phyloP scores from a whole-genome alignment of 345 rosid species.

The Eucalyptus globulus region DNA sequence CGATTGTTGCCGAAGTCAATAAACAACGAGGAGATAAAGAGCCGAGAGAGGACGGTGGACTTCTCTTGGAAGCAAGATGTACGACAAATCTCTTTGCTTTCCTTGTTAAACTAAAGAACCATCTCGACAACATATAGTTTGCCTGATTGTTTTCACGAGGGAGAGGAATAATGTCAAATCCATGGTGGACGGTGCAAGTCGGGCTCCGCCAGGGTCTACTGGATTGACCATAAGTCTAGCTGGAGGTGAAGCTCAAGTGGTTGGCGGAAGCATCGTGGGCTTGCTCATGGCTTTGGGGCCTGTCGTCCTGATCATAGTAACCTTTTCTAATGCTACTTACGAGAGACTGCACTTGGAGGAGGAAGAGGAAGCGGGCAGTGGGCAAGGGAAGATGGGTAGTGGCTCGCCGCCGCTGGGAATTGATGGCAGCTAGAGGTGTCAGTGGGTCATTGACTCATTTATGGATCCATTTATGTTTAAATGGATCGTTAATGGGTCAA shows the following conservation, averaged over 20 bases:
- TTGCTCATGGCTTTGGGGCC: constrained; percentile 40
- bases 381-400: constrained; percentile 25
- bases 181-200: constrained; percentile 40
- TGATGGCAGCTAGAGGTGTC: neutral
- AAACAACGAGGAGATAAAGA: too few species aligned
- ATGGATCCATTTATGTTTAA: too few species aligned
- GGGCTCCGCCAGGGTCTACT: constrained; percentile 33
- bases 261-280: constrained; percentile 45
- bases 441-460: too few species aligned
- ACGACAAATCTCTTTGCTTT: too few species aligned
- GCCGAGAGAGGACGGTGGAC: too few species aligned
- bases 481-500: too few species aligned
- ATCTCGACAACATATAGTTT: neutral
- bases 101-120: too few species aligned
- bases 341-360: constrained; percentile 47
- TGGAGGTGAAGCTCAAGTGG: constrained; percentile 50
- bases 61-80: too few species aligned
- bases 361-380: constrained; percentile 15
- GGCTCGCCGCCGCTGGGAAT: constrained; percentile 11
- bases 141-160: neutral
- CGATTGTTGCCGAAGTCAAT: too few species aligned
- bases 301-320: constrained; percentile 38
- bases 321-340: constrained; percentile 47
- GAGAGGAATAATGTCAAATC: constrained; percentile 44
- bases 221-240: constrained; percentile 39